A percentile compares a stretch with the other conserved stretches of the same genome.
These are phyloP conservation scores for Pterocarpus santalinus DNA, from an alignment of 306 rosid genomes.

Conservation along the genomic window DNA sequence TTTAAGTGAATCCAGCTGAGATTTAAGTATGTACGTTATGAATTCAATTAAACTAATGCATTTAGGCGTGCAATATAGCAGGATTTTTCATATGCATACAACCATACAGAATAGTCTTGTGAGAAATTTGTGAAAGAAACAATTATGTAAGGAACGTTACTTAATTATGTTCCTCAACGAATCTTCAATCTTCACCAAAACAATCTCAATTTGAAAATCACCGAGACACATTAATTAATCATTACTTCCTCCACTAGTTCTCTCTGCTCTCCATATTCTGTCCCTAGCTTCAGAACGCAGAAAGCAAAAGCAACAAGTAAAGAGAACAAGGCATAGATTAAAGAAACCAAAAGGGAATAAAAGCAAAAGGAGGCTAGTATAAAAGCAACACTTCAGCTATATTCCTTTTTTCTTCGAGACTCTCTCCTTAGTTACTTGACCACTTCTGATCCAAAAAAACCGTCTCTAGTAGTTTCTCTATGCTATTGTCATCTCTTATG, in stretches of 20 bases:
- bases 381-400: constrained; percentile 46
- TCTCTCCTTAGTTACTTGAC: constrained; percentile 26
- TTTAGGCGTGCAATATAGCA: background rate
- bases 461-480: background rate
- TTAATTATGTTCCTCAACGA: background rate
- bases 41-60: background rate
- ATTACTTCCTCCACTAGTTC: constrained; percentile 34
- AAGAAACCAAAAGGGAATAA: constrained; percentile 49
- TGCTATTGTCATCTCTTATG: background rate
- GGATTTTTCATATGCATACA: no score
- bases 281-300: constrained; percentile 39
- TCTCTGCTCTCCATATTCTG: constrained; percentile 7
- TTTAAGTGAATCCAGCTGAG: background rate
- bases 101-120: no score
- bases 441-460: constrained; percentile 9
- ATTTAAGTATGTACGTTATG: background rate
- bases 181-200: background rate
- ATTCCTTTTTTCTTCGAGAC: constrained; percentile 34
- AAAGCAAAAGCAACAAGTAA: constrained; percentile 58
- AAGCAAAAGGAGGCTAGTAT: constrained; percentile 47
- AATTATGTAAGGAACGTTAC: background rate
- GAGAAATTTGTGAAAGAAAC: background rate
- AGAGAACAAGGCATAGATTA: constrained; percentile 34
- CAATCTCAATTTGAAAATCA: background rate
- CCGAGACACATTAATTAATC: constrained; percentile 21